Percentiles rank a stretch among this genome's conserved stretches.
Conservation (phyloP, 306 rosid genomes). For the Fragaria vesca region DNA sequence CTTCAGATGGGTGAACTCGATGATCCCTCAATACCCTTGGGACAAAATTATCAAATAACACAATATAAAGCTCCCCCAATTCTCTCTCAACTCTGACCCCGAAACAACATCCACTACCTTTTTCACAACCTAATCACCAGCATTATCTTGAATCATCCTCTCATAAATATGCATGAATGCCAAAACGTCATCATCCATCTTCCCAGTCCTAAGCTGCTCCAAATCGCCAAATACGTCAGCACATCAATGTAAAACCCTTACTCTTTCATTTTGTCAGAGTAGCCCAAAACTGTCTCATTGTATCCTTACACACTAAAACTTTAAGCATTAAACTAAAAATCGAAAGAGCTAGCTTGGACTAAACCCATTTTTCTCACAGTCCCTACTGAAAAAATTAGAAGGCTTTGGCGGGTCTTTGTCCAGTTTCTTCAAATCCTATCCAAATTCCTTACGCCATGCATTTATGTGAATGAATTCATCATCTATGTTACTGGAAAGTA, state of each 20-base stretch:
- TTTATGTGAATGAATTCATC: too few relatives aligned
- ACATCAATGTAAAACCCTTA: conserved; percentile 62
- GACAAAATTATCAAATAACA: conserved; percentile 55
- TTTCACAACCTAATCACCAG: conserved; percentile 44
- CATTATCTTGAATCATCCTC: conserved; percentile 55
- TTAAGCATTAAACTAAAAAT: conserved; percentile 58
- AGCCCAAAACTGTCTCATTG: conserved; percentile 71
- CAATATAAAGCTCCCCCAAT: conserved; percentile 44
- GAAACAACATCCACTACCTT: conserved; percentile 52
- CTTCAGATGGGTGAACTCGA: conserved; percentile 47
- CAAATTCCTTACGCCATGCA: too few relatives aligned
- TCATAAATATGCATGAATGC: conserved; percentile 49
- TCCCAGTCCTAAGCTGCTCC: conserved; percentile 38
- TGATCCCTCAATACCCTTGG: conserved; percentile 64
- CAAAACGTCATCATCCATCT: conserved; percentile 46
- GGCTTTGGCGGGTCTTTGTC: conserved; percentile 58
- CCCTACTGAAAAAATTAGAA: conserved; percentile 69
- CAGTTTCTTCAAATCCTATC: conserved; percentile 45
- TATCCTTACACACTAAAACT: conserved; percentile 42
- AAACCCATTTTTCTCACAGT: conserved; percentile 47
- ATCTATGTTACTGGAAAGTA: too few relatives aligned
- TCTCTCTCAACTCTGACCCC: conserved; percentile 45
- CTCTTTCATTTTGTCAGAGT: conserved; percentile 58
- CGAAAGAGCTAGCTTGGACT: conserved; percentile 57
- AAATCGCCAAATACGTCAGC: conserved; percentile 46